Evolutionary conservation across 495 filamentous ascomycete species (phyloP).

Genomic region (Penicillium tannophilum): DNA sequence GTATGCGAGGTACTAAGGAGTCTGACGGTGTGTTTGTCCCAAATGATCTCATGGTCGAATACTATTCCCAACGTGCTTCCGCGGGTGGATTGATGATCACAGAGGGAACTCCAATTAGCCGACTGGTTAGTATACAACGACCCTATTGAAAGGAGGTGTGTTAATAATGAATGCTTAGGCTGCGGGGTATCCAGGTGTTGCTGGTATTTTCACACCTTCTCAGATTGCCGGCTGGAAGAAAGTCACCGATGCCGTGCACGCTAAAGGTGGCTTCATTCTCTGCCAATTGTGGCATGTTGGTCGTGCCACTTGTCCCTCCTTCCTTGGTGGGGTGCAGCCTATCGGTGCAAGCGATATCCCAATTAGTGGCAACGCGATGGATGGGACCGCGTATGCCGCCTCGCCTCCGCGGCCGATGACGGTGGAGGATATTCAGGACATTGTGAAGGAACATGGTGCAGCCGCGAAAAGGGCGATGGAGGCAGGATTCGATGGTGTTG

Average conservation of each 20-base stretch:
- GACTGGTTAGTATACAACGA: slow-evolving; percentile 20
- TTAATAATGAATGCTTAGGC: slow-evolving; percentile 19
- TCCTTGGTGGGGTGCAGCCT: slow-evolving; percentile 28
- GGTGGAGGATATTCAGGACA: slow-evolving; percentile 43
- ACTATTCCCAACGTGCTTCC: slow-evolving; percentile 53
- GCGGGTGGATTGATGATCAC: slow-evolving; percentile 51
- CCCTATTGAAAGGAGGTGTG: background rate
- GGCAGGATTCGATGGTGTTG: slow-evolving; percentile 64
- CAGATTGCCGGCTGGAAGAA: slow-evolving; percentile 53
- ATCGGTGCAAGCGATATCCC: slow-evolving; percentile 28
- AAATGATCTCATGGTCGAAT: slow-evolving; percentile 44
- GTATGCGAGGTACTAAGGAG: slow-evolving; percentile 45
- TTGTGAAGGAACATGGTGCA: slow-evolving; percentile 50
- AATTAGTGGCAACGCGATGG: slow-evolving; percentile 28
- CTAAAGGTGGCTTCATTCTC: slow-evolving; percentile 51
- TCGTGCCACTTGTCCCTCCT: slow-evolving; percentile 43
- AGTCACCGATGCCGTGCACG: slow-evolving; percentile 55
- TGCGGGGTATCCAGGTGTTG: slow-evolving; percentile 45
- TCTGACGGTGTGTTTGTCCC: slow-evolving; percentile 43
- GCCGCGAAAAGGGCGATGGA: slow-evolving; percentile 62
- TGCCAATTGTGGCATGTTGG: slow-evolving; percentile 57
- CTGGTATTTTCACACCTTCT: slow-evolving; percentile 47
- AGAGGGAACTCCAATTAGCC: slow-evolving; percentile 46
- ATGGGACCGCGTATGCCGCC: slow-evolving; percentile 32
- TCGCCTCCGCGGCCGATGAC: slow-evolving; percentile 45